Evolutionary conservation across 805 yeast genomes (phyloP), one percentile per base, ranked within the genome.

Genomic region (Starmerella stigmatis): DNA sequence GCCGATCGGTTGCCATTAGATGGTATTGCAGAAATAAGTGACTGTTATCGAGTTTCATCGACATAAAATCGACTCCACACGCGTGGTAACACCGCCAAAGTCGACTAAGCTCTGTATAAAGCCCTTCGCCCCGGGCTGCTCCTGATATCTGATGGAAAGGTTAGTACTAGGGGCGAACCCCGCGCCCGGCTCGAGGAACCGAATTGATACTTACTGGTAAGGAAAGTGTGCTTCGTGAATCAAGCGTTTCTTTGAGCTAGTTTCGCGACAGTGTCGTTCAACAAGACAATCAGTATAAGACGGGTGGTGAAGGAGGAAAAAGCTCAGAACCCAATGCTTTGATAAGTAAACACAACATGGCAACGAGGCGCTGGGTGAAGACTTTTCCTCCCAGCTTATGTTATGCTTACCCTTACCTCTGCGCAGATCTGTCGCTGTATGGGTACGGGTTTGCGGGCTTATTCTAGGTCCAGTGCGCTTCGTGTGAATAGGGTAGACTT

Each of bases 201-300:
- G 19, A 20, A 38, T 38, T 38, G 41, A 46, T 49, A 49, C 52
- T 49, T 49, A 49, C 52, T 49, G 52, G 46, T 36, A 46, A 32
- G 42, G 38, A 42, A 30, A 37, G 50, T 28, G 43, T 30, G 30
- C 46, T 36, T 46, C 28, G 33, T 23, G 41, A 25, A 36, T 36
- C 40, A 36, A 36, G 40, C 30, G 28, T 16, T 36, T 29, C 40
- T 25, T 36, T 16, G 40, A 13, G 21, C 30, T 36, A 36, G 40
- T 36, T 36, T 36, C 16, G 30, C 12, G 40, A 36, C 40, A 23
- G 21, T 4, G n/a, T 16, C 30, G 40, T 10, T 25, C 30, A 36
- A 23, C 40, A 36, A 36, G 39, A 29, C 19, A 31, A 26, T 25
- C 17, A 16, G 20, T 32, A 34, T 28, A 43, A 43, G 26, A 26